Base-by-base conservation (phyloP, 208 protist species). In the Strigomonas oncopelti region DNA sequence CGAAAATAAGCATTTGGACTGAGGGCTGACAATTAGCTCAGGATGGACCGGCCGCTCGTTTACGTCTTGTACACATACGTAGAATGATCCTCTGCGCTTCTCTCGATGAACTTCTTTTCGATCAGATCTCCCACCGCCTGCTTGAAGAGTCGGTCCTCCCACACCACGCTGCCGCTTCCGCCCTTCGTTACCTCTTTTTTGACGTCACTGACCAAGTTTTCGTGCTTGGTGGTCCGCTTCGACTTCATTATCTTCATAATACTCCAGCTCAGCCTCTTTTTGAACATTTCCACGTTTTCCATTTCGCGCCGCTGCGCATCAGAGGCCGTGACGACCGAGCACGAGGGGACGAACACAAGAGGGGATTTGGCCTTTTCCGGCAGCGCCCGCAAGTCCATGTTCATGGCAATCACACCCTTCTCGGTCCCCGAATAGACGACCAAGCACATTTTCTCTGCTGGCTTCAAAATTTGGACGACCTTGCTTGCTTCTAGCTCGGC, bases 191-290 rank as follows among this genome's bases (percentile, higher is more conserved):
- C 11, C 16, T 48, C 42, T 14, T 48, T 48, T 20, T 20, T 7
- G 9, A 48, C 42, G 9, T 48, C 42, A 20, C 18, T 20, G 9
- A 14, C 18, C 16, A 48, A 20, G 1, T 20, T 20, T 48, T 20
- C 13, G 16, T 48, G 42, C 5, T 20, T 48, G 1, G 18, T 48
- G 42, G 42, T 20, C 18, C 42, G 42, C 42, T 48, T 48, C 18
- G 42, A 48, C 16, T 48, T 48, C 42, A 48, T 48, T n/a, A 48
- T 48, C 42, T 48, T 48, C 42, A 48, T 48, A 14, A 48, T 48
- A 20, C 13, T 48, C 42, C 42, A 48, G 16, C 42, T 48, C 3
- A 48, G 42, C 16, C 42, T 7, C 16, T 9, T 48, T 20, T 48
- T 48, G 42, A 48, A 14, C 16, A 20, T 48, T 48, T 48, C 42